A percentile compares a stretch with the other conserved stretches of the same genome.
These are phyloP conservation scores for Cynanchum wilfordii DNA, from an alignment of 257 asterid genomes.

Conservation along the genomic window DNA sequence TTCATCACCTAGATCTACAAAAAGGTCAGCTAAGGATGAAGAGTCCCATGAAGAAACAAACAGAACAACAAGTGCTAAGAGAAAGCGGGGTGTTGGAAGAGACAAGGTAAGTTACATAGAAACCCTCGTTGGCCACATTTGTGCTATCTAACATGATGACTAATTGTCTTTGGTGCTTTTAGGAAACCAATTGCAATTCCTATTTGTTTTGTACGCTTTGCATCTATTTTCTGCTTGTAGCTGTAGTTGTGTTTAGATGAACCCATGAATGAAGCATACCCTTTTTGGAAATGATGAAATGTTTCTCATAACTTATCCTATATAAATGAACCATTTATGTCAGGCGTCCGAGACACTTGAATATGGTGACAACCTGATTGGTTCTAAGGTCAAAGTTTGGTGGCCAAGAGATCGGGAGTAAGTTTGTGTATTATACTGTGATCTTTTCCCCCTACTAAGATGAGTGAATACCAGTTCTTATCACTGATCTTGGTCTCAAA, in stretches of 20 bases:
- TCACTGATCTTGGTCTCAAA: constrained; percentile 19
- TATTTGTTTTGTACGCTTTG: neutral
- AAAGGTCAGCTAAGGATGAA: constrained; percentile 44
- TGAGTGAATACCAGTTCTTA: neutral
- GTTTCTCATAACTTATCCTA: neutral
- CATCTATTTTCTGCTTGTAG: neutral
- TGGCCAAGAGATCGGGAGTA: constrained; percentile 82
- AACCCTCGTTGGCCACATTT: neutral
- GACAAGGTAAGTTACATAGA: constrained; percentile 38
- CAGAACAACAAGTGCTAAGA: constrained; percentile 42
- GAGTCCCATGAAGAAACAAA: constrained; percentile 47
- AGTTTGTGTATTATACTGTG: constrained; percentile 24
- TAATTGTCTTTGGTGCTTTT: neutral
- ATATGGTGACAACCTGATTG: constrained; percentile 57
- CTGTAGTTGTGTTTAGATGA: neutral
- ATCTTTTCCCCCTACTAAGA: neutral
- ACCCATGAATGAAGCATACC: neutral
- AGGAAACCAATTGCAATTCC: neutral
- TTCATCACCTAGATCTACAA: constrained; percentile 43
- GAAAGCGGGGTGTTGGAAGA: constrained; percentile 54
- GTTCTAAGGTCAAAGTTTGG: constrained; percentile 76
- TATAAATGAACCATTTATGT: constrained; percentile 11
- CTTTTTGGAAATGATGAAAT: neutral
- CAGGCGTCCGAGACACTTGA: constrained; percentile 49
- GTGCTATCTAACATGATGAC: neutral